Evolutionary conservation across 331 rosid species (phyloP).

Genomic region (Erythrophleum ivorense): DNA sequence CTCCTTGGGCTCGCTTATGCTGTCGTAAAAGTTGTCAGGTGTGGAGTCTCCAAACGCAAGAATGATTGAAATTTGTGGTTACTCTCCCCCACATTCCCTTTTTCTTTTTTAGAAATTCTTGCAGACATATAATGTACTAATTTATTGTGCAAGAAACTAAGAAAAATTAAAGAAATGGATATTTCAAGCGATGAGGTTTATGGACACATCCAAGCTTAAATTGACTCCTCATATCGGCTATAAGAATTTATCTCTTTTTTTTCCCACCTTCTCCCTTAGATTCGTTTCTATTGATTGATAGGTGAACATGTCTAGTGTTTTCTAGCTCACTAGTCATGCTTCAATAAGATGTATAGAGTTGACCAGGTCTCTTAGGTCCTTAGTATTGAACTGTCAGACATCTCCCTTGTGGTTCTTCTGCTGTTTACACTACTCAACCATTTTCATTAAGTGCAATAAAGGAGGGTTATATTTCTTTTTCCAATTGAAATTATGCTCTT

Average conservation of each 20-base stretch:
- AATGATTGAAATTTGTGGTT: slow-evolving; percentile 51
- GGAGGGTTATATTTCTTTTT: neutral
- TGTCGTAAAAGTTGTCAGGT: slow-evolving; percentile 38
- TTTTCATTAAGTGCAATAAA: neutral
- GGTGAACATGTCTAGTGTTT: slow-evolving; percentile 36
- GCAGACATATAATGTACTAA: neutral
- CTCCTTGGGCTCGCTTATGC: slow-evolving; percentile 47
- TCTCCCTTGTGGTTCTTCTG: neutral
- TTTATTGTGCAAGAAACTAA: neutral
- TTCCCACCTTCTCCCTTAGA: too few species aligned
- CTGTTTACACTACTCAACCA: slow-evolving; percentile 20
- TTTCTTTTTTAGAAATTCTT: too few species aligned
- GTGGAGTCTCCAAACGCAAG: slow-evolving; percentile 58
- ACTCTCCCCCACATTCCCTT: neutral
- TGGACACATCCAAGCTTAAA: neutral
- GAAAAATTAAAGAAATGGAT: neutral
- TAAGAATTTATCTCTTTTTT: neutral
- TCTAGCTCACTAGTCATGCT: slow-evolving; percentile 33
- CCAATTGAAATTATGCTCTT: neutral
- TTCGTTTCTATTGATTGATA: neutral
- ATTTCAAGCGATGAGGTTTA: too few species aligned
- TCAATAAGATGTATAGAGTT: slow-evolving; percentile 38
- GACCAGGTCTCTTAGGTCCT: neutral
- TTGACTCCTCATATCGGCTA: too few species aligned
- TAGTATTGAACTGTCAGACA: neutral